Evolutionary conservation across 1,284 basidiomycete genomes (phyloP), one percentile per base, ranked within the genome.

Genomic region (Spongispora temasekensis): DNA sequence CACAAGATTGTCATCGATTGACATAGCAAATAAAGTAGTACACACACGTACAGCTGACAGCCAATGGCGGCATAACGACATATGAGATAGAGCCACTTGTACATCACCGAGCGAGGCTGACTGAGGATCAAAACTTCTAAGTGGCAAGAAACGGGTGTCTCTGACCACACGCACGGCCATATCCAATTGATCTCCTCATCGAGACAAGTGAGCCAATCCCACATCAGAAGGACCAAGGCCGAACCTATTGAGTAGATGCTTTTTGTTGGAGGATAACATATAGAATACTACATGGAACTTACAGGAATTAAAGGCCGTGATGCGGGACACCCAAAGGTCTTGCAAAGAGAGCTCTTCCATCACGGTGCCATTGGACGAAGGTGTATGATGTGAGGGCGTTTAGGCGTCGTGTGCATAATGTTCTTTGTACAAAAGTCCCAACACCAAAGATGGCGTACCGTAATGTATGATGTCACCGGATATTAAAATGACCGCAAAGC

Each of bases 181-280:
- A 62, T 51, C 63, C 63, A 62, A 34, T 31, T 53, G 32, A 65
- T 52, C 44, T 62, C 60, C 12, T 65, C 13, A 34, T 65, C 63
- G 27, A 62, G 54, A 42, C 55, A 65, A 28, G 55, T 34, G 34
- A 64, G 21, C 63, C 63, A 64, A 34, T 64, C 61, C 61, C 61
- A 62, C 13, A 59, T 30, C 56, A 59, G 44, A 40, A 63, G 35
- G 34, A 40, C 44, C 30, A 59, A 19, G 17, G 62, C 61, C 5
- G 62, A 58, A 27, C 44, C 62, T 63, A 28, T 55, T 19, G 30
- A 37, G 13, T n/a, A n/a, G 40, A 27, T 12, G 19, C 5, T 15
- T 28, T 59, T 10, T 59, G 23, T 28, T n/a, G n/a, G n/a, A n/a
- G 12, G 12, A 15, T 40, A 25, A 35, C 19, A 19, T 13, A 28